Evolutionary conservation across 345 rosid species (phyloP), one percentile per base, ranked within the genome.

Genomic region (Erysimum cheiranthoides): DNA sequence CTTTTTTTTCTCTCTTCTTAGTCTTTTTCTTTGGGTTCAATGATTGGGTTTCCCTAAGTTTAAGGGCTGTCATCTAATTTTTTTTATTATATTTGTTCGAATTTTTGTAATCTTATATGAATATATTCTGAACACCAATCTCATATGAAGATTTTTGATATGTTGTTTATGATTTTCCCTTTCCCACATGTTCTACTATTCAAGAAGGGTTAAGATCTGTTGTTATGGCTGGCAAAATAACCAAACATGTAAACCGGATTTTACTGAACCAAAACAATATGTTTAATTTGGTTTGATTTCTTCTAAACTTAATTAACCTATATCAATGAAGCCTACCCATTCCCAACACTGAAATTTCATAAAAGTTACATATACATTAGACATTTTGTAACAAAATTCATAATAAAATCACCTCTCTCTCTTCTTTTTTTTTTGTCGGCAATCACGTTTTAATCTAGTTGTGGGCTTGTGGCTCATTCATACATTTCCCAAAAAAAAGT

Each of bases 21-120:
- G n/a, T 11, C 43, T 42, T 46, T 43, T 25, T 35, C 17, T 18
- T 30, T 35, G 31, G 34, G 36, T 65, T 65, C 77, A 78, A 66
- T 78, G 46, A 78, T 78, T 78, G 68, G 67, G 27, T 46, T 70
- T 61, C 34, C 77, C 77, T 60, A 52, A 60, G 63, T 73, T 59
- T 43, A 66, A 66, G 81, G 78, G 40, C 49, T 71, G 40, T 43
- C 69, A 59, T 49, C 28, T 39, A 43, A 9, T 17, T 46, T 9
- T 40, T 14, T 17, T 0, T 21, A 21, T 21, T 21, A 21, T 18
- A 6, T 32, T 50, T 61, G 53, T 71, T 71, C 18, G 5, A 68
- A 2, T 27, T 28, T 71, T 71, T 70, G 40, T 49, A 38, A 45
- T 70, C 66, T 50, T 71, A 38, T 56, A 54, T 12, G 3, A 39